phyloP scores from a whole-genome alignment of 208 protist genomes.

The Leishmania lainsoni region DNA sequence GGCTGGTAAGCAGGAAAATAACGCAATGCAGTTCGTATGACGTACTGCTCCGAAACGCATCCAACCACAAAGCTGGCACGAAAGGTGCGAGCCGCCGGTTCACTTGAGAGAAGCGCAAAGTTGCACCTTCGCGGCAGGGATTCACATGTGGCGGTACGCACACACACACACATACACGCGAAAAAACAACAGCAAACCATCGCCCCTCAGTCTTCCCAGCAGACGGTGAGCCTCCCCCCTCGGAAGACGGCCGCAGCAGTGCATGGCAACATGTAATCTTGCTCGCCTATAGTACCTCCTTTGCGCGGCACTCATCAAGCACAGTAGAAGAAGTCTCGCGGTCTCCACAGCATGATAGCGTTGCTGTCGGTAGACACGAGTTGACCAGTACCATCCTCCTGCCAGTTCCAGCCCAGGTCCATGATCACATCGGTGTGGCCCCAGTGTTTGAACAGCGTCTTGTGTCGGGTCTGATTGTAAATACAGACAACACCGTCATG shows the following conservation, averaged over 20 bases:
- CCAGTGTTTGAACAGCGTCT: slow-evolving; percentile 81
- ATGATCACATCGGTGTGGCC: slow-evolving; percentile 84
- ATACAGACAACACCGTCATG: slow-evolving; percentile 79
- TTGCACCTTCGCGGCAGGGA: not conserved
- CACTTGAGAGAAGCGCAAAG: not conserved
- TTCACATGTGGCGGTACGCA: not conserved
- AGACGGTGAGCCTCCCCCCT: not conserved
- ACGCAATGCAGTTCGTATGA: too few relatives aligned
- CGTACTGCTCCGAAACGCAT: not conserved
- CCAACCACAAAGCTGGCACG: not conserved
- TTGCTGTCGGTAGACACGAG: slow-evolving; percentile 81
- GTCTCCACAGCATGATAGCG: slow-evolving; percentile 89
- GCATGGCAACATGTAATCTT: not conserved
- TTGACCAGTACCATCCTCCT: slow-evolving; percentile 77
- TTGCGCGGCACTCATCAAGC: not conserved
- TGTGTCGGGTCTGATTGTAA: slow-evolving; percentile 57
- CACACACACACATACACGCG: not conserved
- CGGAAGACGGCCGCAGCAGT: not conserved
- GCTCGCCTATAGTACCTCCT: not conserved
- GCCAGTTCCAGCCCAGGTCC: slow-evolving; percentile 90
- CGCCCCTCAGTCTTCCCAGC: not conserved
- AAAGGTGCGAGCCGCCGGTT: not conserved
- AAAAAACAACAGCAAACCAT: not conserved
- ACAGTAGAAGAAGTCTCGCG: slow-evolving; percentile 81
- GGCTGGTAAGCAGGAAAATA: not conserved